Percentiles rank a stretch among this genome's conserved stretches.
These are phyloP conservation scores for Mycotypha africana DNA, from an alignment of 371 early-diverging fungal genomes.

Conservation along the genomic window DNA sequence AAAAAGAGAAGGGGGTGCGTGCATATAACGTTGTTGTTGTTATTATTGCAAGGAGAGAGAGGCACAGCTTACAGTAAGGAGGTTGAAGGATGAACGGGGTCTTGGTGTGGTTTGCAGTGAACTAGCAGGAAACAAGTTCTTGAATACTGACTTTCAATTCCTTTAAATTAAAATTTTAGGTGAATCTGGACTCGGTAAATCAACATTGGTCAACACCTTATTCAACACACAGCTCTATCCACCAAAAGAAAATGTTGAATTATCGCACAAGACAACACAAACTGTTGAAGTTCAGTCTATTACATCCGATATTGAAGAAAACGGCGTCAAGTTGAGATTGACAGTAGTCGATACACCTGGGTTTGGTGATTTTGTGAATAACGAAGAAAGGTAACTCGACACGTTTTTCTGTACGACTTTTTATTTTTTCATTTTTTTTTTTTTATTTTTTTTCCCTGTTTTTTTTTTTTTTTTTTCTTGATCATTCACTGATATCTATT, in stretches of 20 bases:
- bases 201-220: slow-evolving; percentile 99
- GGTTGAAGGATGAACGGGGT: no score
- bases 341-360: slow-evolving; percentile 95
- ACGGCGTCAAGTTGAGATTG: slow-evolving; percentile 88
- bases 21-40: no score
- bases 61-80: no score
- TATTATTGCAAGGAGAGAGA: not conserved
- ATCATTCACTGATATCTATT: not conserved
- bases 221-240: slow-evolving; percentile 95
- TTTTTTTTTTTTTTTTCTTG: not conserved
- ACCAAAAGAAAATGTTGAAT: slow-evolving; percentile 73
- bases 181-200: slow-evolving; percentile 98
- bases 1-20: no score
- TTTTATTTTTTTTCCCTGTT: not conserved
- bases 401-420: no score
- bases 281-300: slow-evolving; percentile 93
- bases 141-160: no score
- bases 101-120: no score
- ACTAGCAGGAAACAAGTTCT: no score
- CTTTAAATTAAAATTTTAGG: slow-evolving; percentile 47
- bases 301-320: slow-evolving; percentile 83
- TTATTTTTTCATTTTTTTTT: no score
- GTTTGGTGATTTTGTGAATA: slow-evolving; percentile 95
- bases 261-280: slow-evolving; percentile 80
- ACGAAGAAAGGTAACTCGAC: slow-evolving; percentile 71